A percentile compares a stretch with the other conserved stretches of the same genome.
Evolutionary conservation across 441 rosid genomes (phyloP).

Genomic region (Macaranga tanarius): DNA sequence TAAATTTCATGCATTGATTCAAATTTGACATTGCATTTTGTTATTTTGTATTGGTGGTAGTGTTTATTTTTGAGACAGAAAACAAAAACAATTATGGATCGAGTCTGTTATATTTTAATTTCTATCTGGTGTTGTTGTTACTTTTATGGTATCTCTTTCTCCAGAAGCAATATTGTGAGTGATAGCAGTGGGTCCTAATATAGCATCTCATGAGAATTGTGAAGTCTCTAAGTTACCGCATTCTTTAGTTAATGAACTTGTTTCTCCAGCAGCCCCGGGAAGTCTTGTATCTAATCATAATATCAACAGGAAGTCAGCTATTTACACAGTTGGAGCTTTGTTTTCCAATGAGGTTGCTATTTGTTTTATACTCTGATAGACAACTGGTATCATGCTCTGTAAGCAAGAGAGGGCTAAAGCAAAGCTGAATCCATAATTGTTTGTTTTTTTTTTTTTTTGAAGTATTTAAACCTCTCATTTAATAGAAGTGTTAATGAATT

Average conservation of each 20-base stretch:
- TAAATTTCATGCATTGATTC: not conserved
- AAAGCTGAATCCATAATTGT: conserved; percentile 66
- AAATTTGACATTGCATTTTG: not conserved
- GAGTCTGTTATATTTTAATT: not conserved
- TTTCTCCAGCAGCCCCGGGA: conserved; percentile 45
- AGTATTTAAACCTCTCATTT: too few relatives aligned
- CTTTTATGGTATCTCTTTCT: conserved; percentile 19
- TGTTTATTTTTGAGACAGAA: not conserved
- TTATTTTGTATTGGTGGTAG: not conserved
- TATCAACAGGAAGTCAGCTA: conserved; percentile 42
- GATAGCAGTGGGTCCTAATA: conserved; percentile 81
- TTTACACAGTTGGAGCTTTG: conserved; percentile 76
- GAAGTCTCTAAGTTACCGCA: conserved; percentile 36
- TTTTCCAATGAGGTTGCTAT: conserved; percentile 62
- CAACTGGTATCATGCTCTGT: conserved; percentile 70
- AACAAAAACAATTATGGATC: not conserved
- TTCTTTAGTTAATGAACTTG: conserved; percentile 54
- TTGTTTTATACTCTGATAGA: conserved; percentile 78
- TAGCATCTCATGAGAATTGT: conserved; percentile 57
- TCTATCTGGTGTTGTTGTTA: conserved; percentile 19
- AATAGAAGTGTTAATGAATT: too few relatives aligned
- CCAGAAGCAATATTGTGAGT: conserved; percentile 91
- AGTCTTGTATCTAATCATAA: conserved; percentile 33
- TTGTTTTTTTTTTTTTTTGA: too few relatives aligned
- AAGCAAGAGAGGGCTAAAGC: conserved; percentile 83